A percentile compares a stretch with the other conserved stretches of the same genome.
phyloP scores from a whole-genome alignment of 805 yeast species.

The Nakazawaea holstii region DNA sequence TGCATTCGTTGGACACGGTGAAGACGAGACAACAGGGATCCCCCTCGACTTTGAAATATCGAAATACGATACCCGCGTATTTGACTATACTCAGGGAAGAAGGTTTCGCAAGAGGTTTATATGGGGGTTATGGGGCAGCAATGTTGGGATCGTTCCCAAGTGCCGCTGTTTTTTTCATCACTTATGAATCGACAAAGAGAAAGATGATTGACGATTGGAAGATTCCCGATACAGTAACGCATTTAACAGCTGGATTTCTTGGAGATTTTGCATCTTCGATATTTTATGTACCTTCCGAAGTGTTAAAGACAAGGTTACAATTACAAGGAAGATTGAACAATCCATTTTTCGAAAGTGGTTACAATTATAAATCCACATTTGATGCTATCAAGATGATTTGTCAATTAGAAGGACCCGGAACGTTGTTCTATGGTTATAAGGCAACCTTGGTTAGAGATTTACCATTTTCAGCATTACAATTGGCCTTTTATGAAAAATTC shows the following conservation, averaged over 20 bases:
- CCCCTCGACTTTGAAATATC: constrained; percentile 59
- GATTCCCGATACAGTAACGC: constrained; percentile 73
- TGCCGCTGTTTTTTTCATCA: constrained; percentile 88
- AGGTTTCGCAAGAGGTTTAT: constrained; percentile 79
- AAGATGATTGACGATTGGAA: constrained; percentile 55
- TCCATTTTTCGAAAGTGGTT: constrained; percentile 73
- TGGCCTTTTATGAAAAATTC: constrained; percentile 89
- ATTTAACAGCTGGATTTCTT: constrained; percentile 80
- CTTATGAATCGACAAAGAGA: constrained; percentile 82
- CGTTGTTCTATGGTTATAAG: constrained; percentile 86
- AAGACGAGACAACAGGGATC: constrained; percentile 98
- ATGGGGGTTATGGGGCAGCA: constrained; percentile 92
- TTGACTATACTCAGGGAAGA: constrained; percentile 73
- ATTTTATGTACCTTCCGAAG: constrained; percentile 93
- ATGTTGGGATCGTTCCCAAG: constrained; percentile 90
- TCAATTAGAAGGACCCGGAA: constrained; percentile 62
- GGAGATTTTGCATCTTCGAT: constrained; percentile 90
- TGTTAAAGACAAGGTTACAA: constrained; percentile 87
- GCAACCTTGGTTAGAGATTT: constrained; percentile 90
- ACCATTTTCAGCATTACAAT: constrained; percentile 93
- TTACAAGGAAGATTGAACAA: constrained; percentile 86
- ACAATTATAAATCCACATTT: constrained; percentile 71
- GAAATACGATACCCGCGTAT: constrained; percentile 72
- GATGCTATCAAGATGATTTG: constrained; percentile 68
- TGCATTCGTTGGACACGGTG: constrained; percentile 96